Evolutionary conservation across 805 yeast genomes (phyloP), one percentile per base, ranked within the genome.

Genomic region (Ogataea angusta): DNA sequence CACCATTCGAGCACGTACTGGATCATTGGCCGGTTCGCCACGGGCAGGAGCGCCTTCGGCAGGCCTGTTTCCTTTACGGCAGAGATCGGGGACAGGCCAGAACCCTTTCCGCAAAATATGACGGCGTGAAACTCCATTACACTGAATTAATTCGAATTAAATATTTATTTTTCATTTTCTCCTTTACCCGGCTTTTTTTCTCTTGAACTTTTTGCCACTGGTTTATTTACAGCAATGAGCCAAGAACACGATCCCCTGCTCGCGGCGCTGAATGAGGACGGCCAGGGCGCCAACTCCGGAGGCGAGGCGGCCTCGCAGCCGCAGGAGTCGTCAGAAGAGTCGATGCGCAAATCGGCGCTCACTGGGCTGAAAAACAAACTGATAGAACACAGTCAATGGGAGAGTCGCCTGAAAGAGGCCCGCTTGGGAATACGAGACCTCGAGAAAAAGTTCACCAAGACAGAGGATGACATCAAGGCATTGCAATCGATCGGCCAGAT

Each of bases 391-490:
- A 79, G 95, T 59, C 86, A 88, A 57, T 88, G 95, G 86, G 97
- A 91, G 60, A 86, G 95, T 31, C 80, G 88, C 56, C 73, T 93
- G 56, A 91, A 88, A 63, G 88, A 82, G 30, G 72, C 90, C 46
- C 78, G 99, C 51, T 67, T 85, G 57, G 78, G 82, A 49, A 85
- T 93, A 69, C 81, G 89, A 63, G 95, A 77, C 52, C 67, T 89
- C 51, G 96, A 89, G 49, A 80, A 78, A 54, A 82, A 81, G 47
- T 93, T 80, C 64, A 91, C 85, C 44, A 89, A 88, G 71, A 91
- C 99, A 2, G 99, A 93, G 63, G 87, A 89, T 53, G 99, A 93
- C 57, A 93, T 93, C 63, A 91, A 89, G 67, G 98, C 98, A 13
- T 73, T 93, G 51, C 99, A 93, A 66, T 83, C 95, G 49, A 95